Evolutionary conservation across 345 rosid genomes (phyloP).

Genomic region (Hibiscus trionum): DNA sequence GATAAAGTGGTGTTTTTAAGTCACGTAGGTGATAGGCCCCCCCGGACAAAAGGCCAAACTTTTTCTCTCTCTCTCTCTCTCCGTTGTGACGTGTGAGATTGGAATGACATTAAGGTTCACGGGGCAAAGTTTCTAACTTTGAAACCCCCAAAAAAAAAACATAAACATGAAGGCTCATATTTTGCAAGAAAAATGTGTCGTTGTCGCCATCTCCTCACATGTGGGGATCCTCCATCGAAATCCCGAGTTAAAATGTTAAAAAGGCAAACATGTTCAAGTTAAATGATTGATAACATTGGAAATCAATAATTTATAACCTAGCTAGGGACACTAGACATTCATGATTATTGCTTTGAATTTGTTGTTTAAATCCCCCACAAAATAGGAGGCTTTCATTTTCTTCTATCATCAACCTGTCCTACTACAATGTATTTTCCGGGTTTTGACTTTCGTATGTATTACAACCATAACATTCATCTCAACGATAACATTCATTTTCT

Average conservation of each 20-base stretch:
- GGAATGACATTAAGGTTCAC: constrained; percentile 41
- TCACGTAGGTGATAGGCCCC: constrained; percentile 4
- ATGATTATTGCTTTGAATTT: background rate
- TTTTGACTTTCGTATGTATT: too few relatives aligned
- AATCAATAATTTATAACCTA: background rate
- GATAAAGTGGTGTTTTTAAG: constrained; percentile 19
- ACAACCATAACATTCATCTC: too few relatives aligned
- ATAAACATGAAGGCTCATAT: background rate
- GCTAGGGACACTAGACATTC: constrained; percentile 11
- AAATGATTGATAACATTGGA: background rate
- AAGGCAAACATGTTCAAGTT: background rate
- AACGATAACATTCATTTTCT: too few relatives aligned
- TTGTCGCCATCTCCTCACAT: constrained; percentile 26
- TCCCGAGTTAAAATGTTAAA: background rate
- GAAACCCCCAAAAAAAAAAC: constrained; percentile 10
- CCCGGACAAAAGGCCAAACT: constrained; percentile 3
- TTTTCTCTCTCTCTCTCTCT: background rate
- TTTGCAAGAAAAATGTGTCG: background rate
- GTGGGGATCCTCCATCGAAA: constrained; percentile 22
- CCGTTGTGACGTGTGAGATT: constrained; percentile 27
- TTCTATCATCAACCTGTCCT: too few relatives aligned
- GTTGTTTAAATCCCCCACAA: too few relatives aligned
- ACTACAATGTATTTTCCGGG: too few relatives aligned
- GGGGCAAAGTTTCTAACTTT: constrained; percentile 24
- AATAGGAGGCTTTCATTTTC: too few relatives aligned